A percentile compares a stretch with the other conserved stretches of the same genome.
phyloP scores from a whole-genome alignment of 768 basidiomycete species.

The Termitomyces sp. region DNA sequence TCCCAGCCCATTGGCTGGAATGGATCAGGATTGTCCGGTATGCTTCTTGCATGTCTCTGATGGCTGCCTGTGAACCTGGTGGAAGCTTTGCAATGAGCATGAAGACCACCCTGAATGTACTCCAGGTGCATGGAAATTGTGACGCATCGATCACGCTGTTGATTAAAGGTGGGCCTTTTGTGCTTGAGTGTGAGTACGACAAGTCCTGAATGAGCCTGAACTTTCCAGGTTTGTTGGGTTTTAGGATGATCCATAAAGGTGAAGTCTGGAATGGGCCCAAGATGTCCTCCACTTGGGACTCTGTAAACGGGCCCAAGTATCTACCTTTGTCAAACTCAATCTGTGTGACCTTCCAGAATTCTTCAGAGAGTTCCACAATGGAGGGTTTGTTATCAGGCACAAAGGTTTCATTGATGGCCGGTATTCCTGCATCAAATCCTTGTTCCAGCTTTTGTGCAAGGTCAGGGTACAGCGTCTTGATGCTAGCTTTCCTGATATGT shows the following conservation, averaged over 20 bases:
- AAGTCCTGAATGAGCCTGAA: background rate
- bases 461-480: accelerated
- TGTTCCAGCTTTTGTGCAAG: background rate
- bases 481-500: background rate
- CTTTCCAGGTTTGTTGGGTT: background rate
- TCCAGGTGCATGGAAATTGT: background rate
- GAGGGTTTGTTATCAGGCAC: background rate
- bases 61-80: background rate
- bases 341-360: no score
- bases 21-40: no score
- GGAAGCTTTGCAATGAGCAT: background rate
- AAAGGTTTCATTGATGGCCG: background rate
- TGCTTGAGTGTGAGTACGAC: background rate
- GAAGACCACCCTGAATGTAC: background rate
- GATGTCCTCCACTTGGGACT: background rate
- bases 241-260: no score
- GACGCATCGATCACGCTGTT: background rate
- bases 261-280: background rate
- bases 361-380: background rate
- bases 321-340: no score
- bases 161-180: background rate
- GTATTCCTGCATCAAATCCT: background rate
- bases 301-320: no score
- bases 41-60: background rate
- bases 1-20: no score